Conservation (phyloP, 352 stramenopile genomes). For the Blastocystis sp. region DNA sequence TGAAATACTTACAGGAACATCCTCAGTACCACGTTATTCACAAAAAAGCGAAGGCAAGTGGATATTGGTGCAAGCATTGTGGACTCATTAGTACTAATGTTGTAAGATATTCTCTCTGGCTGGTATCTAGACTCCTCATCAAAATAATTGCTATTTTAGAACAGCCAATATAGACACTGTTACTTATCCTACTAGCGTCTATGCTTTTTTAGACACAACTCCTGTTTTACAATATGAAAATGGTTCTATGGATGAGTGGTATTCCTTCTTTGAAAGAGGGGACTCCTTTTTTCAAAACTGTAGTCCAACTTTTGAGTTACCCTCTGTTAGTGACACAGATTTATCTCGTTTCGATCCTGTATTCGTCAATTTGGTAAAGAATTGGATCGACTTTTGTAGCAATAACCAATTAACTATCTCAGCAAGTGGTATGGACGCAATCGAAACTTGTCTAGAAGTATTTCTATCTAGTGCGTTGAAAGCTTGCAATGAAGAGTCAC, state of each 20-base stretch:
- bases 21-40: neutral
- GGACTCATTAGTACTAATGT: neutral
- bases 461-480: neutral
- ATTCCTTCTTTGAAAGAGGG: neutral
- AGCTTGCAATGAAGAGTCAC: neutral
- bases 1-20: neutral
- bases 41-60: neutral
- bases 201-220: conserved; percentile 26
- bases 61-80: conserved; percentile 49
- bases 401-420: neutral
- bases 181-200: conserved; percentile 4
- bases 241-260: conserved; percentile 4
- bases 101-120: neutral
- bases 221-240: neutral
- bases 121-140: neutral
- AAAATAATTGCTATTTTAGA: conserved; percentile 17
- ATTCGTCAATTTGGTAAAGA: neutral
- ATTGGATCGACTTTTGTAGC: neutral
- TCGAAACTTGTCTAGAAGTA: neutral
- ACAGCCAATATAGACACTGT: neutral
- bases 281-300: neutral
- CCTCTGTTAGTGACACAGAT: neutral
- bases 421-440: neutral
- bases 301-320: neutral
- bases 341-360: neutral